Conservation (phyloP, 2,329 filamentous ascomycete genomes). For the Cladobotryum mycophilum region DNA sequence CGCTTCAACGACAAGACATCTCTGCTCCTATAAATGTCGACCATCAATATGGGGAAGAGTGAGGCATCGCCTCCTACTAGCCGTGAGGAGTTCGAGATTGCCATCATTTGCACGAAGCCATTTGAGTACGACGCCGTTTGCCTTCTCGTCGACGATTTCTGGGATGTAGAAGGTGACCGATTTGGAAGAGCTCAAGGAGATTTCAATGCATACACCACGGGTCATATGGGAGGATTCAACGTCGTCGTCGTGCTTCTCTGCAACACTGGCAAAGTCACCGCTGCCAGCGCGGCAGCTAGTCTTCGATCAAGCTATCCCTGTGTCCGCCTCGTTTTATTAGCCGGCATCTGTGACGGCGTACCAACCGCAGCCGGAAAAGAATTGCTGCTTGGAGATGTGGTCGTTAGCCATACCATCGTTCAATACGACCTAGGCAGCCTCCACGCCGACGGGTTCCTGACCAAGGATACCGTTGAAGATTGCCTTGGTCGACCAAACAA, state of each 20-base stretch:
- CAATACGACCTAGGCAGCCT: constrained; percentile 24
- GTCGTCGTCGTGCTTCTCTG: constrained; percentile 24
- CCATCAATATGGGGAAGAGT: too few relatives aligned
- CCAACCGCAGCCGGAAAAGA: constrained; percentile 14
- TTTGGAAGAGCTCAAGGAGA: constrained; percentile 22
- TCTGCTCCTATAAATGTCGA: too few relatives aligned
- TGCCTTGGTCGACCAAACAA: constrained; percentile 20
- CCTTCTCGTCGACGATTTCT: constrained; percentile 21
- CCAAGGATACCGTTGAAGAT: constrained; percentile 21
- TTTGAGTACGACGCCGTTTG: constrained; percentile 20
- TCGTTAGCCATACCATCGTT: constrained; percentile 24
- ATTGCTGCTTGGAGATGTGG: constrained; percentile 27
- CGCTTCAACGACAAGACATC: too few relatives aligned
- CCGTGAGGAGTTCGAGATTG: constrained; percentile 18
- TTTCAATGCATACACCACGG: constrained; percentile 22
- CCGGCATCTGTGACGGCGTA: constrained; percentile 36
- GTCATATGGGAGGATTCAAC: constrained; percentile 21
- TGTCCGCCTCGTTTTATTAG: constrained; percentile 29
- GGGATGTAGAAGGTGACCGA: constrained; percentile 16
- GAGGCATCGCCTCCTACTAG: background rate
- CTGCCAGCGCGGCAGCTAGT: constrained; percentile 19
- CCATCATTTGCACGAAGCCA: constrained; percentile 23
- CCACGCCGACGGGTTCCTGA: constrained; percentile 18
- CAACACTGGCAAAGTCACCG: constrained; percentile 22
- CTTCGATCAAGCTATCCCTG: constrained; percentile 28